Evolutionary conservation across 108 stramenopile species (phyloP).

Genomic region (Nitzschia sp.): DNA sequence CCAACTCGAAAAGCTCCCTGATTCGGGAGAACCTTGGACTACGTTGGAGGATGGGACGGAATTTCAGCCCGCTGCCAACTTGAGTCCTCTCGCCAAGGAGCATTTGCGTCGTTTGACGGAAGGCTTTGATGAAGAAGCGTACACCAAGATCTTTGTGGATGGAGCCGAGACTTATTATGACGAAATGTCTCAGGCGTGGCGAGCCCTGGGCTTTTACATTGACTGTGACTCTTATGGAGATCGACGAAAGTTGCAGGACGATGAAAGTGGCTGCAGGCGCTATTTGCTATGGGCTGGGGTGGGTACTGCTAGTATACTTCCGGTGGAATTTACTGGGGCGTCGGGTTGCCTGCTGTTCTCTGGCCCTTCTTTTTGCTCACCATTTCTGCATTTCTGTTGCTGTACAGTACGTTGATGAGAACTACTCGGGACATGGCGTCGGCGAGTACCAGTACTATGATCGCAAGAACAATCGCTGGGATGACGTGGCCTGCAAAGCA

Average conservation of each 20-base stretch:
- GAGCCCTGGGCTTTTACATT: conserved; percentile 54
- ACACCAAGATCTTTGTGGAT: neutral
- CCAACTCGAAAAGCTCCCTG: no score
- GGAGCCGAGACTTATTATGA: conserved; percentile 40
- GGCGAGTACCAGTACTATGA: conserved; percentile 63
- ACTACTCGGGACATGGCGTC: conserved; percentile 57
- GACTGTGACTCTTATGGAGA: conserved; percentile 44
- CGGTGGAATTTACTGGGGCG: neutral
- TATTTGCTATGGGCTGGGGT: conserved; percentile 67
- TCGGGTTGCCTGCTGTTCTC: neutral
- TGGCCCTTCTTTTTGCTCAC: no score
- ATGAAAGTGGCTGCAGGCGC: conserved; percentile 38
- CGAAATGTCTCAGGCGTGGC: conserved; percentile 60
- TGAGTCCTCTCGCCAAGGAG: neutral
- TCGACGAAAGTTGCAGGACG: neutral
- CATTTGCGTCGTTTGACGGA: conserved; percentile 1
- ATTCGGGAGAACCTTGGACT: conserved; percentile 1
- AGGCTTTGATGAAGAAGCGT: neutral
- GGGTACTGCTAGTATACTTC: no score
- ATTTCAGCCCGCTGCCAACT: conserved; percentile 9
- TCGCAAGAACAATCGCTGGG: conserved; percentile 33
- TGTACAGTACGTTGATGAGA: conserved; percentile 56
- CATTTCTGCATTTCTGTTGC: neutral
- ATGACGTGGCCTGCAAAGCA: conserved; percentile 26
- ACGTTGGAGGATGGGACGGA: conserved; percentile 3